Evolutionary conservation across 805 yeast species (phyloP).

Genomic region (Lachancea lanzarotensis): DNA sequence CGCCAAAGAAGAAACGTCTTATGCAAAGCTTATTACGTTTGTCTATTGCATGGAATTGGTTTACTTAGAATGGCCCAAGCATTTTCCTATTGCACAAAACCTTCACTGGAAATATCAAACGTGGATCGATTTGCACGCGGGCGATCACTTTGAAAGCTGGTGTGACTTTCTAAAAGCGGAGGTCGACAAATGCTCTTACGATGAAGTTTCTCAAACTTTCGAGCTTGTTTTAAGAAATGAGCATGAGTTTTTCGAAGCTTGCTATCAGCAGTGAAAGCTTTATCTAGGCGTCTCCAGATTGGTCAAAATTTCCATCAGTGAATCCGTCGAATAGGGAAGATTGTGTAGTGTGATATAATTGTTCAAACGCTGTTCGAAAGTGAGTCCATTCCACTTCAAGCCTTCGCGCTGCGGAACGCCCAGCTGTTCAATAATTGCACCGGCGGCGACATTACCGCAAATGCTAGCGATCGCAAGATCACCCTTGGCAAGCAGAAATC

Average conservation of each 20-base stretch:
- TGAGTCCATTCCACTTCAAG: constrained; percentile 56
- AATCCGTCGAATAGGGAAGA: constrained; percentile 7
- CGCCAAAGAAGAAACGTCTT: constrained; percentile 20
- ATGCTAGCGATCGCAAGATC: constrained; percentile 51
- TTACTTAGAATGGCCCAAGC: constrained; percentile 47
- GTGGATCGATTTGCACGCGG: constrained; percentile 49
- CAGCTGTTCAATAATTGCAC: constrained; percentile 70
- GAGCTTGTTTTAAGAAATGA: constrained; percentile 36
- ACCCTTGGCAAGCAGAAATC: constrained; percentile 41
- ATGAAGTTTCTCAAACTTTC: constrained; percentile 30
- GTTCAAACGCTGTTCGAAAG: constrained; percentile 40
- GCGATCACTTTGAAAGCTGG: constrained; percentile 43
- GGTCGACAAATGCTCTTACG: constrained; percentile 34
- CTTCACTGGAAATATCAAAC: constrained; percentile 43
- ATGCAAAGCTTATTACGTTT: constrained; percentile 38
- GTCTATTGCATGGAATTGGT: constrained; percentile 44
- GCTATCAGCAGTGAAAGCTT: constrained; percentile 28
- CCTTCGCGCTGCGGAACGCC: constrained; percentile 54
- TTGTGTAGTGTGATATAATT: constrained; percentile 28
- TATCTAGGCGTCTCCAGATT: background rate
- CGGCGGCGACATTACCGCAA: constrained; percentile 73
- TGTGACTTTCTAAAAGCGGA: constrained; percentile 40
- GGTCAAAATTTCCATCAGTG: constrained; percentile 4
- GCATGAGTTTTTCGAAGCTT: constrained; percentile 41
- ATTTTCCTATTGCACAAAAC: constrained; percentile 27